Conservation (phyloP, 1,139 yeast genomes). For the Citeromyces hawaiiensis region DNA sequence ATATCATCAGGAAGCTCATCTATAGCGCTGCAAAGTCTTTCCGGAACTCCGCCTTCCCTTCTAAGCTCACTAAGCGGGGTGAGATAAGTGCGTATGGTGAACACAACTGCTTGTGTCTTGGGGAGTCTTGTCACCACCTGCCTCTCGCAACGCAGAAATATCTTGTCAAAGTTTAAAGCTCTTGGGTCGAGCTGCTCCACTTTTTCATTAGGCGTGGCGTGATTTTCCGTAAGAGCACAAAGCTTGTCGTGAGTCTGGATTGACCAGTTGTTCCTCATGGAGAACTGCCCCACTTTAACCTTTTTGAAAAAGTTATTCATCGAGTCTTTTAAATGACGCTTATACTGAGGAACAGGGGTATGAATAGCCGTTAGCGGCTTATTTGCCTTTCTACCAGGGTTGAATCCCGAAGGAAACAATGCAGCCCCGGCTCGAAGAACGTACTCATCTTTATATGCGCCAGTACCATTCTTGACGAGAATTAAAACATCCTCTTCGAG, state of each 20-base stretch:
- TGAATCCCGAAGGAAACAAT: slow-evolving; percentile 63
- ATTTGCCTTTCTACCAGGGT: slow-evolving; percentile 37
- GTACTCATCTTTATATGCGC: slow-evolving; percentile 40
- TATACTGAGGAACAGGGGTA: slow-evolving; percentile 51
- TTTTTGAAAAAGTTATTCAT: slow-evolving; percentile 51
- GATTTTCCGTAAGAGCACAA: slow-evolving; percentile 38
- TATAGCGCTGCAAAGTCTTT: slow-evolving; percentile 36
- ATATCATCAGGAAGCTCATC: slow-evolving; percentile 13
- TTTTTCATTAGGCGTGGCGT: slow-evolving; percentile 12
- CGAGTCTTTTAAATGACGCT: slow-evolving; percentile 34
- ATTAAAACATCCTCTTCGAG: slow-evolving; percentile 62
- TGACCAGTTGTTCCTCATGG: slow-evolving; percentile 50
- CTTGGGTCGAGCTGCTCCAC: slow-evolving; percentile 23
- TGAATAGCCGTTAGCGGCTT: slow-evolving; percentile 38
- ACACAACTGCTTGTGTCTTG: slow-evolving; percentile 34
- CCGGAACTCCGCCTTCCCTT: slow-evolving; percentile 27
- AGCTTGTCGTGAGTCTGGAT: slow-evolving; percentile 39
- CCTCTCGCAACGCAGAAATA: slow-evolving; percentile 48
- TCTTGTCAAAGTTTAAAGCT: slow-evolving; percentile 39
- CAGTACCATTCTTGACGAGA: slow-evolving; percentile 33
- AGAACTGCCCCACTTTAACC: slow-evolving; percentile 34
- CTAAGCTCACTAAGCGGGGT: slow-evolving; percentile 44
- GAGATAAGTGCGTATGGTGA: slow-evolving; percentile 53
- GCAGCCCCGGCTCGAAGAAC: slow-evolving; percentile 50
- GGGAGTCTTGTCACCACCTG: slow-evolving; percentile 51